Evolutionary conservation across 352 stramenopile genomes (phyloP), one percentile per base, ranked within the genome.

Genomic region (Phytophthora sp.): DNA sequence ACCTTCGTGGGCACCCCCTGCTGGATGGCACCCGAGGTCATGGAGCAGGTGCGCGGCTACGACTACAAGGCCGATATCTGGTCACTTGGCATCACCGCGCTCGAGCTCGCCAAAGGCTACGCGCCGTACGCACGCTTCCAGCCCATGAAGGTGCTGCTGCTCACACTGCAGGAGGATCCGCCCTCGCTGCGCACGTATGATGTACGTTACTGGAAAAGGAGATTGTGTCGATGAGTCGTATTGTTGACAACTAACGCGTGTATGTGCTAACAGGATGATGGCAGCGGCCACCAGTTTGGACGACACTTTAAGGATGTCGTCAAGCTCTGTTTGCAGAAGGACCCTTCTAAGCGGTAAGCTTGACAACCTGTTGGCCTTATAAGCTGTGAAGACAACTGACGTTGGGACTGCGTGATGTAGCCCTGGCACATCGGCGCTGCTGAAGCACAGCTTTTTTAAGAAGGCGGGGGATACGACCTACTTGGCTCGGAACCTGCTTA

Each of bases 51-150:
- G 41, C 87, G 83, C 58, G 88, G 88, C 26, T 96, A 96, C 71
- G 88, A 96, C 76, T 98, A 99, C 73, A 98, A 99, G 76, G 97
- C 97, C 16, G 98, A 99, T 77, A 99, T 99, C 69, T 99, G 98
- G 98, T 99, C 93, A 74, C 90, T 99, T 20, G 98, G 98, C 13
- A 99, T 99, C 74, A 99, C 98, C 5, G 97, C 96, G 15, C 77
- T 99, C 33, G 98, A 99, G 81, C 82, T 99, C 7, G 97, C 97
- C 20, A 99, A 99, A 79, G 97, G 98, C 9, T 99, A 98, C 72
- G 98, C 98, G 23, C 98, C 98, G 0, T 99, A 99, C 74, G 97
- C 97, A 20, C 91, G 97, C 24, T 98, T 98, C 68, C 94, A 98
- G 54, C 97, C 97, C 6, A 99, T 99, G 98, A 99, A 99, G 72